These are phyloP conservation scores for Cordyceps cicadae DNA, from an alignment of 2,329 filamentous ascomycete species.

Conservation along the genomic window DNA sequence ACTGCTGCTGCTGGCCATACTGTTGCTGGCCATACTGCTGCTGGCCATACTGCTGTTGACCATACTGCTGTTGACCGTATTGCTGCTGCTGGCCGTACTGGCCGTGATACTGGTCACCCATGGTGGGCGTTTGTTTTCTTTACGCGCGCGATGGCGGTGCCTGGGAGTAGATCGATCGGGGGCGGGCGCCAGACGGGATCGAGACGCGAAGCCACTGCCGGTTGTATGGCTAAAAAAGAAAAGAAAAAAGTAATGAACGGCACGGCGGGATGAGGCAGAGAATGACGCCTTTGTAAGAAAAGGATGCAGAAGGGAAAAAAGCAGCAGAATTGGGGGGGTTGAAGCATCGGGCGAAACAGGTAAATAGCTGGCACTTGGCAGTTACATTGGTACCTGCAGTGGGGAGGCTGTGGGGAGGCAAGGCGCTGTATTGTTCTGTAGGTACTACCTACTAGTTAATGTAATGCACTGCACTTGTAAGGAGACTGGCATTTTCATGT, in stretches of 20 bases:
- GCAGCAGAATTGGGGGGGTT: not conserved
- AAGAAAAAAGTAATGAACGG: not conserved
- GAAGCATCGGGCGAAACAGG: not conserved
- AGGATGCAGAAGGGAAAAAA: not conserved
- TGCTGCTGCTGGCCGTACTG: slow-evolving; percentile 11
- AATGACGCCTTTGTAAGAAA: not conserved
- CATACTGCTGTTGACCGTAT: not conserved
- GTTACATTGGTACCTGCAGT: no score
- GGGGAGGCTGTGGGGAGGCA: no score
- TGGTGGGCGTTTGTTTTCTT: slow-evolving; percentile 14
- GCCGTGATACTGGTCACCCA: slow-evolving; percentile 28
- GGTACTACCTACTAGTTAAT: no score
- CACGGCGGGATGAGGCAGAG: not conserved
- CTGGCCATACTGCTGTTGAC: slow-evolving; percentile 11
- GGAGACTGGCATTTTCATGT: no score
- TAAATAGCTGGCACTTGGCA: not conserved
- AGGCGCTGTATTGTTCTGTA: not conserved
- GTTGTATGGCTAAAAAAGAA: not conserved
- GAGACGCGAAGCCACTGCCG: not conserved
- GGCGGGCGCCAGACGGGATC: not conserved
- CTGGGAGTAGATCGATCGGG: not conserved
- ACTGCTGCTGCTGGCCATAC: slow-evolving; percentile 13
- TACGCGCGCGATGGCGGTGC: not conserved
- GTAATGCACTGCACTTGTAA: not conserved
- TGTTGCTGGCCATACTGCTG: slow-evolving; percentile 9